Percentiles rank a stretch among this genome's conserved stretches.
Conservation (phyloP, 2,329 filamentous ascomycete genomes). For the Fusarium ambrosium region DNA sequence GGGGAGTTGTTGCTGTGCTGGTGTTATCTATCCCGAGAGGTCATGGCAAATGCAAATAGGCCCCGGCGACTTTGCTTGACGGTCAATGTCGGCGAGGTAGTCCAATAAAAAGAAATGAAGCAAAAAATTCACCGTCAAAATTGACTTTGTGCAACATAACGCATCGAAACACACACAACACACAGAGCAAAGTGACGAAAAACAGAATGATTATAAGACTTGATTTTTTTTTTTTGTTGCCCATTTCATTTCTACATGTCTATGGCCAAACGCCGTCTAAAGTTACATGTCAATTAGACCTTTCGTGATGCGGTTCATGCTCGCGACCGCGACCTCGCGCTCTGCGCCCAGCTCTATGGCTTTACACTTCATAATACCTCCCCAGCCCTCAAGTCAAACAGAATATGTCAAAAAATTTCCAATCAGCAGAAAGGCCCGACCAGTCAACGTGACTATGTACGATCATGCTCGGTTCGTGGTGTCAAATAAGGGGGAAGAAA, state of each 20-base stretch:
- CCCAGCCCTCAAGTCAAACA: conserved; percentile 47
- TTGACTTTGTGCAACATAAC: conserved; percentile 1
- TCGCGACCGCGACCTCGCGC: conserved; percentile 52
- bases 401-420: conserved; percentile 50
- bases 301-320: conserved; percentile 53
- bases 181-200: neutral
- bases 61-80: conserved; percentile 41
- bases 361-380: conserved; percentile 51
- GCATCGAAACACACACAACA: neutral
- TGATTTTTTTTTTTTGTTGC: conserved; percentile 28
- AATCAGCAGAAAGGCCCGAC: conserved; percentile 46
- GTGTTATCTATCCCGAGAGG: conserved; percentile 27
- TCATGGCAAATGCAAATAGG: conserved; percentile 29
- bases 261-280: conserved; percentile 58
- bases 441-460: conserved; percentile 44
- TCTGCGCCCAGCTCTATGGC: conserved; percentile 56
- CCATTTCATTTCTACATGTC: conserved; percentile 57
- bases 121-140: conserved; percentile 34
- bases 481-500: conserved; percentile 32
- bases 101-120: conserved; percentile 35
- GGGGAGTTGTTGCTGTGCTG: conserved; percentile 41
- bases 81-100: conserved; percentile 38
- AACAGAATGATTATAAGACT: conserved; percentile 20
- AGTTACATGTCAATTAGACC: conserved; percentile 59
- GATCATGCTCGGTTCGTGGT: conserved; percentile 41